Evolutionary conservation across 257 asterid genomes (phyloP), one percentile per base, ranked within the genome.

Genomic region (Voacanga thouarsii): DNA sequence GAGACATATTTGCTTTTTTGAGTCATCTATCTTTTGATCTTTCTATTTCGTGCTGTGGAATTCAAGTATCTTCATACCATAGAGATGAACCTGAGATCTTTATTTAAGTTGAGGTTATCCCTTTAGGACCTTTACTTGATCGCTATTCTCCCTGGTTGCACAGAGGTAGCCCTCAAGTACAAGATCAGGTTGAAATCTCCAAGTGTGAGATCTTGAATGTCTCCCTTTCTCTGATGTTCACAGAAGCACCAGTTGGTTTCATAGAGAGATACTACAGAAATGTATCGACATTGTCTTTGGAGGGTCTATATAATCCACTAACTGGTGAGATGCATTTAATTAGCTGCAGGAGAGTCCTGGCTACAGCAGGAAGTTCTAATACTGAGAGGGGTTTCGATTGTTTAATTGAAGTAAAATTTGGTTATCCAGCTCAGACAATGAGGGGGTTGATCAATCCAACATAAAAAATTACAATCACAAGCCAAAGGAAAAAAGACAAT

Each of bases 371-470:
- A 47, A 47, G 30, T 45, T 60, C 14, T 1, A 30, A 63, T 41
- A 65, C 37, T 18, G 56, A 66, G 74, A 67, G 80, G 30, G 80
- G 80, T 37, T 66, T 33, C 8, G 80, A 77, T 65, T 79, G 82
- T 67, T 79, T 30, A 11, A 67, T 79, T 43, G 69, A 74, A 59
- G 82, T 66, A 33, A 79, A 79, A 66, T 43, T 79, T 65, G 16
- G 26, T 14, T 74, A 74, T 30, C 47, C 83, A 10, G 37, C 63
- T 30, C 57, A 66, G n/a, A 50, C 59, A 50, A 10, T 41, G 39
- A 67, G 79, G 41, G 74, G 79, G 83, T 56, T 80, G 67, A 65
- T 65, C 67, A 74, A 66, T 80, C 83, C 83, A 44, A 67, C 77
- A 33, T 75, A 75, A 66, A 39, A 19, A 57, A 67, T 80, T 23